Evolutionary conservation across 257 asterid species (phyloP), one percentile per base, ranked within the genome.

Genomic region (Solanum microdontum): DNA sequence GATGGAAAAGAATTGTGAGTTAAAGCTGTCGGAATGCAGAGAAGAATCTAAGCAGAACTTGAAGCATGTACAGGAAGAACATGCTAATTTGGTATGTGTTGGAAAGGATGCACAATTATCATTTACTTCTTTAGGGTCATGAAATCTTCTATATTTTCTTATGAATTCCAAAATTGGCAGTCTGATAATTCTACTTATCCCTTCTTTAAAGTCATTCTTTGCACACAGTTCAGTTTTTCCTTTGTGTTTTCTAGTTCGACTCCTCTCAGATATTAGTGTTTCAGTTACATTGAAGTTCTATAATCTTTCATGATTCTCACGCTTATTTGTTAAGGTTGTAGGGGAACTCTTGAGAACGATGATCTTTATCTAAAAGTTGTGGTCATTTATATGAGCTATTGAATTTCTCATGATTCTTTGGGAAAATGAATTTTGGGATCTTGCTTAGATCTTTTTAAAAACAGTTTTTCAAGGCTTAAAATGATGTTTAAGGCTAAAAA

Each of bases 41-140:
- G 96, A 94, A 92, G 98, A 95, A 89, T 94, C 96, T 70, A 88
- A 85, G 86, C 93, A 93, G 90, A 87, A 92, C 85, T 87, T 96
- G 94, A 58, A 91, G 89, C 92, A 88, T 89, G 90, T 95, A 87
- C 94, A 93, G 91, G 98, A 95, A 87, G 98, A 97, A 92, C 95
- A 96, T 91, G 96, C 95, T 90, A 90, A 92, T 83, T 45, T 89
- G 94, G 99, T 97, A 95, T 86, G 96, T 86, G 70, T 23, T 19
- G 83, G 87, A 85, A 85, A 76, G 82, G 45, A 33, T 70, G 87
- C 55, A 26, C 45, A 21, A 21, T 70, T 69, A 70, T 21, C 6
- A 7, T 70, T 48, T 72, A 11, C 83, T 30, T 82, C 21, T 82
- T 36, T 82, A 82, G 85, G 69, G 28, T 82, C 85, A 82, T 82